These are phyloP conservation scores for Trichoderma harzianum DNA, from an alignment of 2,329 filamentous ascomycete genomes.

Conservation along the genomic window DNA sequence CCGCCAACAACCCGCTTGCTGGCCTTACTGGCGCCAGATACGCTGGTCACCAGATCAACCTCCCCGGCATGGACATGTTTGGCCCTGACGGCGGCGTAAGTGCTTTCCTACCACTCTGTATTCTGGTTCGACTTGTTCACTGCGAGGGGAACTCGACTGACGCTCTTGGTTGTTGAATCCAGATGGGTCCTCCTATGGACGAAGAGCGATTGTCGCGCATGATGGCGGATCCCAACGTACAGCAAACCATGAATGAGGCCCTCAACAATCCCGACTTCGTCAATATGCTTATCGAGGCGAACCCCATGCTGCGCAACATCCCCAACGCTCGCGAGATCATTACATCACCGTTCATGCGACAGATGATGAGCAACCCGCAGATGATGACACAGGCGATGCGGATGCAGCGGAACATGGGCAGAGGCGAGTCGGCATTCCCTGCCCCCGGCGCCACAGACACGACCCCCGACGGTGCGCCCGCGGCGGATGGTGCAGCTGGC, in stretches of 20 bases:
- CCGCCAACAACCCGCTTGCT: conserved; percentile 85
- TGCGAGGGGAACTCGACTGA: background rate
- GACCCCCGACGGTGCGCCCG: conserved; percentile 56
- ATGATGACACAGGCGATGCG: conserved; percentile 78
- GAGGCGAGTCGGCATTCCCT: conserved; percentile 65
- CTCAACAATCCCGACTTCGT: conserved; percentile 93
- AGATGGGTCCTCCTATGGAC: conserved; percentile 88
- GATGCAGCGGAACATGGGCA: conserved; percentile 70
- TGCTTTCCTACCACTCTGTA: conserved; percentile 25
- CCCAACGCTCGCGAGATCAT: conserved; percentile 80
- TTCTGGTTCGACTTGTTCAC: background rate
- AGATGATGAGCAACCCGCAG: conserved; percentile 90
- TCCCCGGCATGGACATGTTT: conserved; percentile 85
- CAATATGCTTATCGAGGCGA: conserved; percentile 90
- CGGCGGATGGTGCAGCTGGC: conserved; percentile 23
- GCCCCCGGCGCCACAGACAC: conserved; percentile 90
- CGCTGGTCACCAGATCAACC: conserved; percentile 77
- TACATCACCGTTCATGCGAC: conserved; percentile 80
- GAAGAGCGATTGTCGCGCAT: conserved; percentile 79
- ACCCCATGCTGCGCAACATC: conserved; percentile 74
- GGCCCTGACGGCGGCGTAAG: conserved; percentile 91
- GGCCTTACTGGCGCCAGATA: conserved; percentile 90
- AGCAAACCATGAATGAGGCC: conserved; percentile 87
- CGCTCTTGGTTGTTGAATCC: background rate
- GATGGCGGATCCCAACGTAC: conserved; percentile 83